Conservation (phyloP, 1,284 basidiomycete genomes). For the Psilocybe mexicana region DNA sequence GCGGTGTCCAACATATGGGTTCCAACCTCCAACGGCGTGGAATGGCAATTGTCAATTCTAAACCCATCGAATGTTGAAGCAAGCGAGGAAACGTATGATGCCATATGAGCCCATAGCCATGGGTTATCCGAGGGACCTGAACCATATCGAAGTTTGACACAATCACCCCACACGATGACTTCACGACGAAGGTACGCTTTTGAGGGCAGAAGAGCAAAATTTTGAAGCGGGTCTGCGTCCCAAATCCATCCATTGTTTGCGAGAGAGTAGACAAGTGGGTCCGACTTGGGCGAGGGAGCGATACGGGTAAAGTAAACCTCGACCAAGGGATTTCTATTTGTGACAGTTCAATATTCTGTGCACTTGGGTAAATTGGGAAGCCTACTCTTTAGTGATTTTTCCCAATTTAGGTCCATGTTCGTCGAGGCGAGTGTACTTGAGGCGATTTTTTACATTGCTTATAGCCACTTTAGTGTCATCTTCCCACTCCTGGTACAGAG, state of each 20-base stretch:
- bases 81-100: constrained; percentile 78
- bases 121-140: constrained; percentile 78
- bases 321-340: constrained; percentile 71
- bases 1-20: constrained; percentile 90
- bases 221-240: constrained; percentile 91
- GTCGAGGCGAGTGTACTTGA: constrained; percentile 83
- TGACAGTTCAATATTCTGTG: constrained; percentile 8
- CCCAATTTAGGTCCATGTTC: constrained; percentile 84
- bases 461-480: constrained; percentile 78
- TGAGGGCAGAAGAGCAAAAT: constrained; percentile 95
- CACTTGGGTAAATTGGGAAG: constrained; percentile 10
- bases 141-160: constrained; percentile 96
- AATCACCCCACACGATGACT: constrained; percentile 97
- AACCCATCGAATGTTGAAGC: constrained; percentile 91
- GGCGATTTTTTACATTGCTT: constrained; percentile 72
- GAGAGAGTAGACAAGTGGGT: constrained; percentile 74
- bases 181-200: constrained; percentile 95
- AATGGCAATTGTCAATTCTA: constrained; percentile 98
- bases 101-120: constrained; percentile 95
- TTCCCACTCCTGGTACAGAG: constrained; percentile 84
- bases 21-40: constrained; percentile 94
- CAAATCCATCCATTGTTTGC: constrained; percentile 99
- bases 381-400: constrained; percentile 74
- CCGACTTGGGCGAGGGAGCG: constrained; percentile 54
- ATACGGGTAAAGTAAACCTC: constrained; percentile 91